Base-by-base conservation (phyloP, 176 grass and related monocot genomes). In the Triticum timopheevii region DNA sequence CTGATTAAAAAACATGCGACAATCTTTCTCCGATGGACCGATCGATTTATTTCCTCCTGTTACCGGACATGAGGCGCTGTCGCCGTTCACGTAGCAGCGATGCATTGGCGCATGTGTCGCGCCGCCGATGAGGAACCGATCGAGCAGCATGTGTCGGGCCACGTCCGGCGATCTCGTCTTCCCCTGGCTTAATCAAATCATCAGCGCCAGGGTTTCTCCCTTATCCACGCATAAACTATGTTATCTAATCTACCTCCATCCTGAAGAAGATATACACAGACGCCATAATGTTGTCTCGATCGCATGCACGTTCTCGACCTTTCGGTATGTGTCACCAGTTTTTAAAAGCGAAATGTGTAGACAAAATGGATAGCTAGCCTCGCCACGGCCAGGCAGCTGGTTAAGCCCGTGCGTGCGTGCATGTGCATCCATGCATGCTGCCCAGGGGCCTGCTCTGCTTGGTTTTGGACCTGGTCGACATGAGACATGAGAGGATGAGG, bases 151-250 rank as follows among this genome's bases (percentile, higher is more conserved):
- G 27, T 27, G 28, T 30, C 28, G 28, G 28, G 28, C 28, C 28
- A 30, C 28, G 28, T 30, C 28, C 28, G 28, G 28, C 28, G 28
- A 30, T 30, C 28, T 30, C 28, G 28, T 30, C 28, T 3, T 30
- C 28, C 28, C 28, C 20, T 20, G 5, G 49, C 62, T 36, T 83
- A 83, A 86, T 61, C 65, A 83, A 83, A 73, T n/a, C 38, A 44
- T 79, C 36, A 73, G 10, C 73, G 17, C 38, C 17, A 58, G 3
- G 44, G 12, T 23, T 52, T 79, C 25, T 4, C 6, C 30, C 27
- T 31, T 39, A 72, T 54, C 65, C 33, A 20, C 75, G 64, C 40
- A 74, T 89, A 85, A 85, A 89, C 82, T 80, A 89, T 25, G 2
- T 80, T 85, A 89, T 89, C 61, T 56, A 2, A 42, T 42, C 68